phyloP scores from a whole-genome alignment of 2,329 filamentous ascomycete genomes.

The Alternaria ethzedia region DNA sequence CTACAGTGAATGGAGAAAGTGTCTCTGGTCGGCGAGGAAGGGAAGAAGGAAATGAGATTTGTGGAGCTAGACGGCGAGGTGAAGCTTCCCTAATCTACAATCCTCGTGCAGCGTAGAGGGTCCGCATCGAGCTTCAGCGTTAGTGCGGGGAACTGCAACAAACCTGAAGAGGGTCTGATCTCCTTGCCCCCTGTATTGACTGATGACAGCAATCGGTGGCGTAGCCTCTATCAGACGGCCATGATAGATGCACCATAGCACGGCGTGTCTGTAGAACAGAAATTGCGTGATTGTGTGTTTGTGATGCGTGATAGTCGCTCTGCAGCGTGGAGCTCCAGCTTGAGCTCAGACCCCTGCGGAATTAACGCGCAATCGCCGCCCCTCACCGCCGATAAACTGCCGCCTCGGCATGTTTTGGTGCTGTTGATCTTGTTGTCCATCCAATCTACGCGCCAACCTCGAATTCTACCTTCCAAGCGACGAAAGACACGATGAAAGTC shows the following conservation, averaged over 20 bases:
- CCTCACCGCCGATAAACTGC: slow-evolving; percentile 25
- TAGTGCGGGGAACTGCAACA: slow-evolving; percentile 13
- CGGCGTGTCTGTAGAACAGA: not conserved
- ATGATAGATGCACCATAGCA: not conserved
- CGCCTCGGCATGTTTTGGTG: slow-evolving; percentile 14
- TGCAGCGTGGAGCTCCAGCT: slow-evolving; percentile 11
- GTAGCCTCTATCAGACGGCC: not conserved
- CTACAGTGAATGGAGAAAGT: slow-evolving; percentile 2
- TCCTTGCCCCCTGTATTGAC: not conserved
- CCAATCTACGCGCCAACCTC: slow-evolving; percentile 10
- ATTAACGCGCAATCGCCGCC: slow-evolving; percentile 17
- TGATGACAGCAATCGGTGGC: not conserved
- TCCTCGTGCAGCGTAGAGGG: slow-evolving; percentile 3
- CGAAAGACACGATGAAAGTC: slow-evolving; percentile 76
- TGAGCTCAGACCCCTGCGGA: slow-evolving; percentile 15
- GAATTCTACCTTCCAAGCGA: not conserved
- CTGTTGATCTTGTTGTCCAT: slow-evolving; percentile 26
- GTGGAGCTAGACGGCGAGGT: slow-evolving; percentile 24
- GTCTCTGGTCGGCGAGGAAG: slow-evolving; percentile 7
- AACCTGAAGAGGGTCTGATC: slow-evolving; percentile 11
- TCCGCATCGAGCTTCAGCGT: slow-evolving; percentile 4
- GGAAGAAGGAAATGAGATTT: slow-evolving; percentile 4
- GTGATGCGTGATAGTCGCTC: not conserved
- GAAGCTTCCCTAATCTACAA: slow-evolving; percentile 27
- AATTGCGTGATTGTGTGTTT: not conserved